A percentile compares a stretch with the other conserved stretches of the same genome.
phyloP scores from a whole-genome alignment of 2,329 filamentous ascomycete species.

The Albifimbria verrucaria region DNA sequence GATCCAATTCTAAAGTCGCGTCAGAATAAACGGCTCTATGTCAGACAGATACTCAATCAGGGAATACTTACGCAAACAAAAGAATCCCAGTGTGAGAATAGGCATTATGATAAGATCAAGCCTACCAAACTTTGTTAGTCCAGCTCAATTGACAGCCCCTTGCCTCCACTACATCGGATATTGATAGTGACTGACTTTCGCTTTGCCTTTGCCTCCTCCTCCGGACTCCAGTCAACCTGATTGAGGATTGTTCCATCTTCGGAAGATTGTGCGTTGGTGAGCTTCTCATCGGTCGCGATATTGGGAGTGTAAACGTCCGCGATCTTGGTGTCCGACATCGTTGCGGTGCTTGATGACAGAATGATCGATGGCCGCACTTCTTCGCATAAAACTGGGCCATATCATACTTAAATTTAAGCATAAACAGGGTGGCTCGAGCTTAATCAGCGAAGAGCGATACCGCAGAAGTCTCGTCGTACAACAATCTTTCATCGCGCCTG shows the following conservation, averaged over 20 bases:
- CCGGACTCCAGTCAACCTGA: slow-evolving; percentile 27
- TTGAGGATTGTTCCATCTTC: slow-evolving; percentile 28
- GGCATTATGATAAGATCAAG: slow-evolving; percentile 40
- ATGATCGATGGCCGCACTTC: background rate
- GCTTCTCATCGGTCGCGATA: background rate
- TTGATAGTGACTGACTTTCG: slow-evolving; percentile 33
- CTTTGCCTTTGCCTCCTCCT: slow-evolving; percentile 35
- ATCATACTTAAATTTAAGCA: background rate
- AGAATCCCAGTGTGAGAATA: slow-evolving; percentile 37
- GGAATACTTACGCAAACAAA: slow-evolving; percentile 34
- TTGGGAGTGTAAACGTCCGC: background rate
- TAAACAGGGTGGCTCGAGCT: no score
- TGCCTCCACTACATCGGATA: no score
- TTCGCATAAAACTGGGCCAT: background rate
- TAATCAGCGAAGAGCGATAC: background rate
- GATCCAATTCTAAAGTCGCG: slow-evolving; percentile 30
- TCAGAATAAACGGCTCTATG: no score
- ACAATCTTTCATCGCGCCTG: background rate
- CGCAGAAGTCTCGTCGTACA: background rate
- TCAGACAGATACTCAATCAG: background rate
- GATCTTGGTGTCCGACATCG: background rate
- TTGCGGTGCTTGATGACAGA: background rate
- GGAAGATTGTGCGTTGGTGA: background rate
- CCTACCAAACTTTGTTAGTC: slow-evolving; percentile 13
- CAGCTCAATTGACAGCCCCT: background rate